These are phyloP conservation scores for Leishmania amazonensis DNA, from an alignment of 208 protist genomes.

Conservation along the genomic window DNA sequence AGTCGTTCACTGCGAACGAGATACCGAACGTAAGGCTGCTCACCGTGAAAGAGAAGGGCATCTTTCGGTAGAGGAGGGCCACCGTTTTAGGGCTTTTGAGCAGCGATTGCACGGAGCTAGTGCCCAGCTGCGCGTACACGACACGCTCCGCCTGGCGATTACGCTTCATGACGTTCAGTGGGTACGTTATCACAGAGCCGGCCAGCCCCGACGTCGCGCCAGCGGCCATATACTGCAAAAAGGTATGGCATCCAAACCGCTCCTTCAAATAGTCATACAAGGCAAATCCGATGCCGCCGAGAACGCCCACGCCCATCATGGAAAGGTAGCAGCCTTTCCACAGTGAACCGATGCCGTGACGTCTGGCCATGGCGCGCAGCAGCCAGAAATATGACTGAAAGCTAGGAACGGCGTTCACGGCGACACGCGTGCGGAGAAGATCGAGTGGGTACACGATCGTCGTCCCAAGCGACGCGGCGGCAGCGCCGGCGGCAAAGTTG, in stretches of 20 bases:
- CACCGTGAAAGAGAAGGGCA: conserved; percentile 74
- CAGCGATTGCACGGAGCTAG: conserved; percentile 42
- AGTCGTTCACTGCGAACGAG: conserved; percentile 83
- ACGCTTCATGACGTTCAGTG: conserved; percentile 85
- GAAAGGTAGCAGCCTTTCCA: conserved; percentile 88
- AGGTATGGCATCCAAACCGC: conserved; percentile 59
- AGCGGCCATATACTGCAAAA: conserved; percentile 60
- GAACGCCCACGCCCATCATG: conserved; percentile 83
- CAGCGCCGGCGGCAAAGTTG: conserved; percentile 82
- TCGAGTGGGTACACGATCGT: conserved; percentile 93
- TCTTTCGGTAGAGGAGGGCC: conserved; percentile 67
- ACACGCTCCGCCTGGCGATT: conserved; percentile 77
- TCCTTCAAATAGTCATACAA: conserved; percentile 90
- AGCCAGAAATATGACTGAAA: conserved; percentile 81
- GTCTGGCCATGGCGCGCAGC: conserved; percentile 63
- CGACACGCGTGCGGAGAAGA: conserved; percentile 82
- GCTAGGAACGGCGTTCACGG: conserved; percentile 51
- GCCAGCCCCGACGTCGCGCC: conserved; percentile 74
- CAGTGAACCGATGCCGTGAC: conserved; percentile 57
- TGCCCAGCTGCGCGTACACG: conserved; percentile 42
- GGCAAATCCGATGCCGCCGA: conserved; percentile 91
- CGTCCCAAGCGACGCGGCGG: conserved; percentile 84
- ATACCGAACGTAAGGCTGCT: conserved; percentile 79
- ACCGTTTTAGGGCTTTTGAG: conserved; percentile 49
- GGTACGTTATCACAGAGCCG: conserved; percentile 86